Evolutionary conservation across 768 basidiomycete species (phyloP), one percentile per base, ranked within the genome.

Genomic region (Aureoboletus auriporus): DNA sequence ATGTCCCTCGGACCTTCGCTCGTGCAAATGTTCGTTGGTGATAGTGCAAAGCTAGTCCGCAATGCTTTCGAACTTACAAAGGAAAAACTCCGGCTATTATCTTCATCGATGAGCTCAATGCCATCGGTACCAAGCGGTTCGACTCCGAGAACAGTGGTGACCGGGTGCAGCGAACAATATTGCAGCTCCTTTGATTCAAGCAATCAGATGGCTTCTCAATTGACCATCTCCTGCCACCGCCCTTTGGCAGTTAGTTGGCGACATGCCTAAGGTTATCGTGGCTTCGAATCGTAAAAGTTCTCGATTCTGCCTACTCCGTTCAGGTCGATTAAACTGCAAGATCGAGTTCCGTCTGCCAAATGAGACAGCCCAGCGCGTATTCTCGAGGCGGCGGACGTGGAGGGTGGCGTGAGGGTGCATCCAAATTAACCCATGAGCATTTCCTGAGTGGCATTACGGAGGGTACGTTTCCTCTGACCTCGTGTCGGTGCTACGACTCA

Each of bases 11-110:
- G 93, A n/a, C 95, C 96, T 23, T 94, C 94, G 43, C 80, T 99
- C 44, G 96, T 99, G 11, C 96, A 99, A 70, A 99, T 98, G 96
- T 99, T 95, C 69, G 98, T 99, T 57, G 96, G 96, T 69, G 96
- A 98, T 67, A 96, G 96, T 62, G 96, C 96, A 46, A 98, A 97
- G 69, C 83, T 99, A 43, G 96, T 99, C 17, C 90, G 96, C 39
- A 96, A 99, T 61, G 95, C 95, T 4, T 98, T 99, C 65, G 93
- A 94, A 40, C 78, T 99, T 39, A 96, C 96, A 14, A 98, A 97
- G 69, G 90, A 96, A 76, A 97, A 98, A 62, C 93, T 2, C 94
- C 94, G 6, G 89, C 93, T n/a, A 97, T 97, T 67, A 97, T 98
- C 68, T 97, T 97, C 71, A 97, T 97, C 55, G 95, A 98, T 61